Conservation (phyloP, 192 early-diverging fungal species). For the Lunasporangiospora selenospora region DNA sequence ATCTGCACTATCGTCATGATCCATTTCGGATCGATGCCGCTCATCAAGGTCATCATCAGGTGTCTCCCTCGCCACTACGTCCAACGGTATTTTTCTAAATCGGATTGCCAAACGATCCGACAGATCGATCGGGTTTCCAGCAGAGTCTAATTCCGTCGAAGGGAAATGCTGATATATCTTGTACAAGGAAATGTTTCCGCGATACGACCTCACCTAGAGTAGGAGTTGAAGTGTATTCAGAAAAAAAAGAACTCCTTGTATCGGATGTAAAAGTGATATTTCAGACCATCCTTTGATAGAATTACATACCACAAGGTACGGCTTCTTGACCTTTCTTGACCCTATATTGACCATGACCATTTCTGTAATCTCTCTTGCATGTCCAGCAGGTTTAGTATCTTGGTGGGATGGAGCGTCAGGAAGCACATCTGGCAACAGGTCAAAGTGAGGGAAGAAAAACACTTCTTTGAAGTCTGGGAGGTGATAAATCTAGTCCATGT, state of each 20-base stretch:
- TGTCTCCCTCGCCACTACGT: slow-evolving; percentile 64
- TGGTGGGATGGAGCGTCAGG: slow-evolving; percentile 53
- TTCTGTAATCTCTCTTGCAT: slow-evolving; percentile 67
- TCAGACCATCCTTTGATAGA: background rate
- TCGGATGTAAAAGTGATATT: no score
- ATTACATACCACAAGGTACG: slow-evolving; percentile 74
- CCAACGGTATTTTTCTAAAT: slow-evolving; percentile 69
- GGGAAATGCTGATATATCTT: slow-evolving; percentile 64
- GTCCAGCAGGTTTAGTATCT: slow-evolving; percentile 44
- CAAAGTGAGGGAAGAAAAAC: slow-evolving; percentile 65
- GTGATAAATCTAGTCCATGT: slow-evolving; percentile 54
- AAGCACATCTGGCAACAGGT: slow-evolving; percentile 61
- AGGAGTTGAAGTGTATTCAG: no score
- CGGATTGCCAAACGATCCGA: slow-evolving; percentile 67
- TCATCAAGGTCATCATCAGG: slow-evolving; percentile 35
- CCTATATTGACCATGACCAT: slow-evolving; percentile 75
- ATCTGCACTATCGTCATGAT: slow-evolving; percentile 30
- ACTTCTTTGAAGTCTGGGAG: slow-evolving; percentile 61
- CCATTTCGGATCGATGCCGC: slow-evolving; percentile 14
- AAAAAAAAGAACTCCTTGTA: no score
- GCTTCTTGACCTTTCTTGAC: slow-evolving; percentile 49
- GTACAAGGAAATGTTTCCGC: slow-evolving; percentile 77
- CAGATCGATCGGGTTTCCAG: slow-evolving; percentile 20
- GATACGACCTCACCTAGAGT: slow-evolving; percentile 65
- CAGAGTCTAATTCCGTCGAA: slow-evolving; percentile 18